Base-by-base conservation (phyloP, 768 basidiomycete genomes). In the Termitomyces sp. region DNA sequence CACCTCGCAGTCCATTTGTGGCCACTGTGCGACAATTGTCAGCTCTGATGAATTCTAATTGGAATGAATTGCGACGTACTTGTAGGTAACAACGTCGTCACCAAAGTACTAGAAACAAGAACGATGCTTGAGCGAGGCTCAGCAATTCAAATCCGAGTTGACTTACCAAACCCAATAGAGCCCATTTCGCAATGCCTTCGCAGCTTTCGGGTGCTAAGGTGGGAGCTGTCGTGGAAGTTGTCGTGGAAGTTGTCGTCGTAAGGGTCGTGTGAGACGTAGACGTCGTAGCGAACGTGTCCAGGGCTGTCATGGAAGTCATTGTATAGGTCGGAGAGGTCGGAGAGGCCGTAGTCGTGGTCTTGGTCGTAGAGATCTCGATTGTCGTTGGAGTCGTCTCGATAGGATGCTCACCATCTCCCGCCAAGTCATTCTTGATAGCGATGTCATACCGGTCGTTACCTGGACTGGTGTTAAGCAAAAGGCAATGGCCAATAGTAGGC, bases 381-480 rank as follows among this genome's bases (percentile, higher is more conserved):
- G 41, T 53, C 42, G 42, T 53, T 17, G 31, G 9, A 31, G 54
- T 41, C 45, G 12, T 55, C 42, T 31, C 12, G 19, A n/a, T 11
- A 37, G 54, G 40, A n/a, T 29, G 7, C n/a, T 7, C 34, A 25
- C 84, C 83, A 38, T 81, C 79, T 14, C 78, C 78, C 9, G 67
- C 66, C 29, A 87, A 71, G n/a, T 81, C 77, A 49, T 78, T 76
- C 69, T 89, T 88, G 59, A 86, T 81, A 4, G 77, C 80, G n/a
- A 77, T 63, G 62, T 86, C 84, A 60, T 78, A 88, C 40, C 81
- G 78, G 56, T 75, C 69, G 62, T 89, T 88, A 25, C 75, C 86
- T 80, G 10, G 6, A 41, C 2, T 52, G 49, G 10, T 37, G 32
- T 45, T 37, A 8, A 12, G 19, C 32, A 16, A 9, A 23, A 25